Conservation (phyloP, 495 filamentous ascomycete species). For the Penicillium coffeae region DNA sequence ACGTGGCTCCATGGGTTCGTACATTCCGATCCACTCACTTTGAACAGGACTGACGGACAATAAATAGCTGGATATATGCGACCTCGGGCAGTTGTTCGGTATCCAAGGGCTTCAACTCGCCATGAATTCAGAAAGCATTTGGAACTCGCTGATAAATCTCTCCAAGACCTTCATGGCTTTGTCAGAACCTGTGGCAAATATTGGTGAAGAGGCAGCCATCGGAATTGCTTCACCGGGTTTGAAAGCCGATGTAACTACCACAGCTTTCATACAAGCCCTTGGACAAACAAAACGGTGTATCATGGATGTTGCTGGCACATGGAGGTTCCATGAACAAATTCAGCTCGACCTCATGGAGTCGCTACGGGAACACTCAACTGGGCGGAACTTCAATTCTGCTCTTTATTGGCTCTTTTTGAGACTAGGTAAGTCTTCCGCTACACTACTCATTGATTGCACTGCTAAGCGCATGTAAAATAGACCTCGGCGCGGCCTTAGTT, state of each 20-base stretch:
- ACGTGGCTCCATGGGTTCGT: conserved; percentile 35
- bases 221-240: neutral
- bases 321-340: conserved; percentile 8
- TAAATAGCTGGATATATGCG: conserved; percentile 30
- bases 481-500: conserved; percentile 27
- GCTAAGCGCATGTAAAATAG: conserved; percentile 8
- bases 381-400: conserved; percentile 20
- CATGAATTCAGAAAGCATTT: conserved; percentile 15
- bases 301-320: conserved; percentile 13
- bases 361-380: conserved; percentile 14
- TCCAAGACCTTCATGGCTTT: conserved; percentile 22
- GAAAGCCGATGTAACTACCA: conserved; percentile 5
- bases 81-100: conserved; percentile 30
- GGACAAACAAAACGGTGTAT: conserved; percentile 11
- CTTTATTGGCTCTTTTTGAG: conserved; percentile 37
- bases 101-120: conserved; percentile 28
- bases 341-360: conserved; percentile 7
- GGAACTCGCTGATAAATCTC: conserved; percentile 20
- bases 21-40: neutral
- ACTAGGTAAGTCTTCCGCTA: conserved; percentile 21
- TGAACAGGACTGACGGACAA: neutral
- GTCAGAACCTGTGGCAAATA: neutral
- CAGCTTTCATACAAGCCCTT: conserved; percentile 12
- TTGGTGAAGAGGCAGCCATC: neutral
- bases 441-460: neutral